These are phyloP conservation scores for Starmera caribaea DNA, from an alignment of 805 yeast species.

Conservation along the genomic window DNA sequence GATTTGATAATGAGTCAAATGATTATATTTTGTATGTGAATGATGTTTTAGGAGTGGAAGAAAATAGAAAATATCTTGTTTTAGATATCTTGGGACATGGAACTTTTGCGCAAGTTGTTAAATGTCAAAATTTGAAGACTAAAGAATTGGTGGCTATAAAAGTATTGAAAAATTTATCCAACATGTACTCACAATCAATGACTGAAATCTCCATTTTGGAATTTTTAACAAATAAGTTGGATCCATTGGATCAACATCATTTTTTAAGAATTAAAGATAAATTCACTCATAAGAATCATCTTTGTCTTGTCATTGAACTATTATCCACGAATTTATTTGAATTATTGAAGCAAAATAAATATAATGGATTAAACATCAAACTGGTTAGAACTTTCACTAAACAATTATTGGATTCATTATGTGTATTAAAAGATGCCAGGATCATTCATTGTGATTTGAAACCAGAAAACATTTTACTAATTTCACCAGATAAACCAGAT, in stretches of 20 bases:
- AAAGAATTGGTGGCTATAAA: slow-evolving; percentile 91
- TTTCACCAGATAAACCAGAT: slow-evolving; percentile 56
- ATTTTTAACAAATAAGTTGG: slow-evolving; percentile 61
- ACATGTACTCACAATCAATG: slow-evolving; percentile 82
- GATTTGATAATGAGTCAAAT: slow-evolving; percentile 78
- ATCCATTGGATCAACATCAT: slow-evolving; percentile 63
- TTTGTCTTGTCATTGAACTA: slow-evolving; percentile 87
- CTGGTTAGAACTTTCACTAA: slow-evolving; percentile 68
- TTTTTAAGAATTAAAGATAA: slow-evolving; percentile 76
- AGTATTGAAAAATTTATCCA: slow-evolving; percentile 87
- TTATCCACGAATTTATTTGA: slow-evolving; percentile 85
- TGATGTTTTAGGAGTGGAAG: slow-evolving; percentile 81
- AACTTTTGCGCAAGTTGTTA: slow-evolving; percentile 96
- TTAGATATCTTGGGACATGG: slow-evolving; percentile 92
- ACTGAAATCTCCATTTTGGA: slow-evolving; percentile 86
- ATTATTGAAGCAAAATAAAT: slow-evolving; percentile 84
- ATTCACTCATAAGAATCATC: slow-evolving; percentile 84
- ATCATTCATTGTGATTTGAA: slow-evolving; percentile 94
- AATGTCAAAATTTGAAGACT: slow-evolving; percentile 59
- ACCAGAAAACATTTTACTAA: slow-evolving; percentile 86
- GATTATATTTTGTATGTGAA: slow-evolving; percentile 92
- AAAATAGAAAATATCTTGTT: slow-evolving; percentile 79
- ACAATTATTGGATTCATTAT: slow-evolving; percentile 74
- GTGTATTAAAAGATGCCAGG: slow-evolving; percentile 71
- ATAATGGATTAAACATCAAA: slow-evolving; percentile 78